Base-by-base conservation (phyloP, 495 filamentous ascomycete genomes). In the Penicillium dipodomyicola region DNA sequence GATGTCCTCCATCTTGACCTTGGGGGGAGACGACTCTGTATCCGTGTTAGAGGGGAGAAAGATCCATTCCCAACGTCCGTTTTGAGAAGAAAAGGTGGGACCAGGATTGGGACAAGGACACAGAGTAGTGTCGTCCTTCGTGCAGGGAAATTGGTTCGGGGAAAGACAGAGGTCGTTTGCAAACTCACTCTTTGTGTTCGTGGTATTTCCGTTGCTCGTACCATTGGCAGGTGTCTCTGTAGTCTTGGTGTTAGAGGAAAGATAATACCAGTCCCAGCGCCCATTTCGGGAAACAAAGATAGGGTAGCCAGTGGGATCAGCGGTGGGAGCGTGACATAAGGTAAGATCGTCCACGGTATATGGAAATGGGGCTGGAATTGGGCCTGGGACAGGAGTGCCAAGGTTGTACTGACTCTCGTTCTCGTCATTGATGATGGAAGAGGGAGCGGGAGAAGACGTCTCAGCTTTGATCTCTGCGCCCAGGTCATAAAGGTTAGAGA, bases 31-130 rank as follows among this genome's bases (percentile, higher is more conserved):
- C 2, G 32, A 23, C 14, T 40, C 49, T 51, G 15, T 51, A 29
- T n/a, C n/a, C 22, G 27, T 41, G 35, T 51, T 51, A 51, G 49
- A 41, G 22, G 32, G 19, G n/a, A 39, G 19, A 50, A 22, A 37
- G 11, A 50, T 23, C 47, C 32, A 39, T 14, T 37, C 9, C 33
- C 33, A 51, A 15, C 15, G 3, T 32, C 19, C 29, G 5, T 15
- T 19, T 39, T 8, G 5, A n/a, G 49, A 42, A 22, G 33, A 7
- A 3, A 41, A 52, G 7, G 49, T n/a, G 19, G 25, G 1, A 17
- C 9, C 6, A 3, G 9, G 25, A 1, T 15, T 41, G 25, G 27
- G n/a, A 17, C 6, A 19, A 8, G 14, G 35, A 20, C 3, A 52
- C 23, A 52, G 2, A 4, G 37, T 42, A 2, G 20, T 30, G 49